Conservation (phyloP, 805 yeast genomes). For the Pichia scutulata region DNA sequence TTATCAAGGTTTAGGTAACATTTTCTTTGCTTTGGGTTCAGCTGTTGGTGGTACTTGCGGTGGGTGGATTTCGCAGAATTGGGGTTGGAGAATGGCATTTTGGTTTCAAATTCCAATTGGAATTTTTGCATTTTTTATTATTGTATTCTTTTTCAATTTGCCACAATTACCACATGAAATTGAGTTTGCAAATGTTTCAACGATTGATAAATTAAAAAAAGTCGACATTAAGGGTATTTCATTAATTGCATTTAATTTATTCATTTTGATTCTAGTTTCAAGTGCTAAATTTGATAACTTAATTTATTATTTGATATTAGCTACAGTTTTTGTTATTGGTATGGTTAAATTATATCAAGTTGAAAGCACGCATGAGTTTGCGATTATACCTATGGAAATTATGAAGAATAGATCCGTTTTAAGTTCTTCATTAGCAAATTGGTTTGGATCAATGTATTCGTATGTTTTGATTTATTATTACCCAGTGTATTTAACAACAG, state of each 20-base stretch:
- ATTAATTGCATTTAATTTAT: conserved; percentile 26
- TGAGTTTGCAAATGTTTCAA: conserved; percentile 29
- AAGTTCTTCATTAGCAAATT: conserved; percentile 57
- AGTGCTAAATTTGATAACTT: conserved; percentile 29
- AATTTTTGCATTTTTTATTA: conserved; percentile 28
- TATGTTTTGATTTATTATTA: conserved; percentile 45
- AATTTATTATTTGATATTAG: background rate
- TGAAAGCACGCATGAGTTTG: conserved; percentile 32
- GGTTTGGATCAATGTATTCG: conserved; percentile 47
- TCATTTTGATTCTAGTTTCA: conserved; percentile 29
- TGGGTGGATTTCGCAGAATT: conserved; percentile 48
- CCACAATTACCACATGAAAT: conserved; percentile 35
- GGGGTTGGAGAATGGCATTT: conserved; percentile 64
- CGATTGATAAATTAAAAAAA: conserved; percentile 38
- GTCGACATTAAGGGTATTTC: conserved; percentile 43
- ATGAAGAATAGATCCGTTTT: conserved; percentile 51
- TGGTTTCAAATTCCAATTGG: conserved; percentile 49
- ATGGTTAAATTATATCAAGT: conserved; percentile 10
- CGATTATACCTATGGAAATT: conserved; percentile 54
- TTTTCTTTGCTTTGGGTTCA: conserved; percentile 74
- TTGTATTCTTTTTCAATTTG: conserved; percentile 34
- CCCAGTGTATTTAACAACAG: conserved; percentile 56
- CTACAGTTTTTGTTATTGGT: conserved; percentile 6
- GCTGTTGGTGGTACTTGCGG: conserved; percentile 61
- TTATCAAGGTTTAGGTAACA: conserved; percentile 79